Percentiles rank a stretch among this genome's conserved stretches.
Evolutionary conservation across 1,284 basidiomycete genomes (phyloP).

Genomic region (Uromyces viciae-fabae): DNA sequence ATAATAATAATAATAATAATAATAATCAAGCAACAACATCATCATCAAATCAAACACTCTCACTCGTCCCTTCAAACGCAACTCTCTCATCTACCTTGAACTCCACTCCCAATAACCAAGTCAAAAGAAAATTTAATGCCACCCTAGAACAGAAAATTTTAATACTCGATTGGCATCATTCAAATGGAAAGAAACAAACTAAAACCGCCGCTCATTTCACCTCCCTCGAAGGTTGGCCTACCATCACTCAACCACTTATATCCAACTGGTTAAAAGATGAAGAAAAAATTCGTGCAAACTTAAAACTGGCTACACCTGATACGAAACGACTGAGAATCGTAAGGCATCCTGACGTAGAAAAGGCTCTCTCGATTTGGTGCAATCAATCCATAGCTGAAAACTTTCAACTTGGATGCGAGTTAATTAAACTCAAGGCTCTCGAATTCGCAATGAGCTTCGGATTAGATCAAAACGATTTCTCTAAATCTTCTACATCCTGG

Average conservation of each 20-base stretch:
- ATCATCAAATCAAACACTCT: too few species aligned
- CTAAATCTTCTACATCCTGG: slow-evolving; percentile 20
- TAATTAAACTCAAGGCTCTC: slow-evolving; percentile 21
- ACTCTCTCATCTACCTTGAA: too few species aligned
- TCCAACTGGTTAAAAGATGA: slow-evolving; percentile 41
- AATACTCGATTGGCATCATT: slow-evolving; percentile 37
- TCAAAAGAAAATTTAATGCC: slow-evolving; percentile 21
- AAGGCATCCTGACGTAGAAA: slow-evolving; percentile 25
- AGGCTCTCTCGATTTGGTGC: slow-evolving; percentile 24
- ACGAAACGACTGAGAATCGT: slow-evolving; percentile 28
- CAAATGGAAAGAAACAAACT: slow-evolving; percentile 35
- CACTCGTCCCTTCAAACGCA: too few species aligned
- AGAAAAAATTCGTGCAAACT: slow-evolving; percentile 13
- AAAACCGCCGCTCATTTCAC: slow-evolving; percentile 28
- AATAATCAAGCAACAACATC: too few species aligned
- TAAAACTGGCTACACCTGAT: slow-evolving; percentile 26
- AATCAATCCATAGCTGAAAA: slow-evolving; percentile 25
- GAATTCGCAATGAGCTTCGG: slow-evolving; percentile 24
- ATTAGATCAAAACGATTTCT: slow-evolving; percentile 30
- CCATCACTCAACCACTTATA: slow-evolving; percentile 26
- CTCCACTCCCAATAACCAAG: not conserved
- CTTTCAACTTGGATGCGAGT: not conserved
- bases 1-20: too few species aligned
- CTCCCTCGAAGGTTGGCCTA: not conserved
- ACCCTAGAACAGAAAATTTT: slow-evolving; percentile 26